Percentiles rank a stretch among this genome's conserved stretches.
Conservation (phyloP, 352 stramenopile genomes). For the Globisporangium polare region DNA sequence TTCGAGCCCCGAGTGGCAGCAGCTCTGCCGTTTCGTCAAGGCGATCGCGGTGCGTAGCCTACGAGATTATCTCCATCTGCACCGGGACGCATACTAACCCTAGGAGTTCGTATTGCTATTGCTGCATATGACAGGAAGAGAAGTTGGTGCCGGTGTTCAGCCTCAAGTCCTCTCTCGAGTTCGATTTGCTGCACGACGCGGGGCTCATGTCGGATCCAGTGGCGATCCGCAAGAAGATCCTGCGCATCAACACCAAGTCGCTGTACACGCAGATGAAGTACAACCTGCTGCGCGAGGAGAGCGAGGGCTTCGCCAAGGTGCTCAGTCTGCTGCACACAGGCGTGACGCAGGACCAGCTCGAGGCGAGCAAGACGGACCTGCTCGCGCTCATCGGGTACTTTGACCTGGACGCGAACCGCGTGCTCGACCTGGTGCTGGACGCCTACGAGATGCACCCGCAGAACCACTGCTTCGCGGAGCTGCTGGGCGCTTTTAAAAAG, state of each 20-base stretch:
- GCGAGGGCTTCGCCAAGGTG: conserved; percentile 95
- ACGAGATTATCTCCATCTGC: not conserved
- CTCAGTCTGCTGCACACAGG: conserved; percentile 76
- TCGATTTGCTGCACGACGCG: conserved; percentile 68
- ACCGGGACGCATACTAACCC: too few relatives aligned
- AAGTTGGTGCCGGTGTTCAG: conserved; percentile 47
- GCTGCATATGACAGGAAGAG: conserved; percentile 39
- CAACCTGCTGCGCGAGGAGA: conserved; percentile 96
- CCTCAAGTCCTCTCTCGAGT: conserved; percentile 70
- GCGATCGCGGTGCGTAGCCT: conserved; percentile 33
- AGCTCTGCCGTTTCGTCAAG: conserved; percentile 59
- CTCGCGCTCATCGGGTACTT: conserved; percentile 89
- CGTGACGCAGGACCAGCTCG: conserved; percentile 55
- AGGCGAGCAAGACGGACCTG: conserved; percentile 67
- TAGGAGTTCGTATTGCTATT: not conserved
- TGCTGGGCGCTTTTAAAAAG: conserved; percentile 72
- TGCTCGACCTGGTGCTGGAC: conserved; percentile 93
- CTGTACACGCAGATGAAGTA: conserved; percentile 96
- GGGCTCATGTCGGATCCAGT: conserved; percentile 48
- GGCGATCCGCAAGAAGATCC: conserved; percentile 64
- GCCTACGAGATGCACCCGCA: conserved; percentile 88
- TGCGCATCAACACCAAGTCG: conserved; percentile 85
- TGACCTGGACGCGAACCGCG: conserved; percentile 95
- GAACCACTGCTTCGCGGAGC: conserved; percentile 68
- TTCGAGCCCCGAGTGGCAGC: conserved; percentile 65